Percentiles rank a stretch among this genome's conserved stretches.
Conservation (phyloP, 2,329 filamentous ascomycete genomes). For the Ceratocystis cubensis region DNA sequence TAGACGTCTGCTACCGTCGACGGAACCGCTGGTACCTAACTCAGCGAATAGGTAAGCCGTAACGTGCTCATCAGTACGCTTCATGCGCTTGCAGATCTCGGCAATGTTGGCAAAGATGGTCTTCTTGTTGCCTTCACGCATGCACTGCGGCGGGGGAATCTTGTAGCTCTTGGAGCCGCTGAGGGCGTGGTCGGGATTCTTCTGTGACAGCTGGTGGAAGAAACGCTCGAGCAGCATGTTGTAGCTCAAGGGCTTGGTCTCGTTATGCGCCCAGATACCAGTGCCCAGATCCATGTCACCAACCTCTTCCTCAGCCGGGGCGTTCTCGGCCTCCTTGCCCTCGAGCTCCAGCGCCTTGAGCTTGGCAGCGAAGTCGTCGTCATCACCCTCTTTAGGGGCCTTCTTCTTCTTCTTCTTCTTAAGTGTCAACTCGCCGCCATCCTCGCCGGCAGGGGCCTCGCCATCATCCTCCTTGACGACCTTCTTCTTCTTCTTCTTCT, state of each 20-base stretch:
- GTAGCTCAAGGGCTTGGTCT: slow-evolving; percentile 68
- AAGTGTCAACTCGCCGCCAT: slow-evolving; percentile 49
- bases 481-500: slow-evolving; percentile 68
- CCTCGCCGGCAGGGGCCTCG: slow-evolving; percentile 33
- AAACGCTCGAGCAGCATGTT: slow-evolving; percentile 77
- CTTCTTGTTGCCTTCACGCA: slow-evolving; percentile 99
- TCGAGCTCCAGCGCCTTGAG: slow-evolving; percentile 50
- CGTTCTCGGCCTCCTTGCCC: slow-evolving; percentile 49
- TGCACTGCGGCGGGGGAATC: slow-evolving; percentile 95
- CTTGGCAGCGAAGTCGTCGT: slow-evolving; percentile 51
- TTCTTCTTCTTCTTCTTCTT: slow-evolving; percentile 73
- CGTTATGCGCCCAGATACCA: slow-evolving; percentile 79
- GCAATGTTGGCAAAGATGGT: slow-evolving; percentile 98
- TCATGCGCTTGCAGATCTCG: slow-evolving; percentile 99
- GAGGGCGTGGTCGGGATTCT: slow-evolving; percentile 90
- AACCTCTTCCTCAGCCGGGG: slow-evolving; percentile 42
- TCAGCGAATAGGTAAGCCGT: slow-evolving; percentile 96
- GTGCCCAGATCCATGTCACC: slow-evolving; percentile 81
- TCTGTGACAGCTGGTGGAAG: slow-evolving; percentile 86
- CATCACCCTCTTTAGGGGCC: slow-evolving; percentile 38
- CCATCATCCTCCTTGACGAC: slow-evolving; percentile 38
- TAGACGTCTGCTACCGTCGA: slow-evolving; percentile 80
- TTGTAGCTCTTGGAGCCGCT: slow-evolving; percentile 92
- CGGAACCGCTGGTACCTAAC: slow-evolving; percentile 90
- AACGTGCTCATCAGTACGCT: slow-evolving; percentile 94